phyloP scores from a whole-genome alignment of 2,329 filamentous ascomycete genomes.

The Gyromitra esculenta region DNA sequence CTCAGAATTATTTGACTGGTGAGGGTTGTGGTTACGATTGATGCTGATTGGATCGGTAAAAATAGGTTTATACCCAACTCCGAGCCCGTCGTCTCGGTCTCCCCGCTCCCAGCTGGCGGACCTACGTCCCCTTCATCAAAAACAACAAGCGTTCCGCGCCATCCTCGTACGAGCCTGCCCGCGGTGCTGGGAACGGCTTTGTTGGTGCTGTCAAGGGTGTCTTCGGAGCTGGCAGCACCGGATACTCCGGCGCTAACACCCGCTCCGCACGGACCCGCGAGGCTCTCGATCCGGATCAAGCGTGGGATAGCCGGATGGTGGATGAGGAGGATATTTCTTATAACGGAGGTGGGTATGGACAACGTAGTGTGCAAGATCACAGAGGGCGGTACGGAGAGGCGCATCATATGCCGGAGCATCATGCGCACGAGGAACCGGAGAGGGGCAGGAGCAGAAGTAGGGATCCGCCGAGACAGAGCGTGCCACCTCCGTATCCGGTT shows the following conservation, averaged over 20 bases:
- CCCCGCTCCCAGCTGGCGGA: constrained; percentile 53
- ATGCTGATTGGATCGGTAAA: constrained; percentile 46
- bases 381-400: constrained; percentile 43
- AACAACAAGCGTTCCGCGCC: constrained; percentile 49
- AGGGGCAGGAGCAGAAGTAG: constrained; percentile 52
- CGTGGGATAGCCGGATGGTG: constrained; percentile 53
- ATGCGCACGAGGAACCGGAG: constrained; percentile 44
- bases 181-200: constrained; percentile 41
- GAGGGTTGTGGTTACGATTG: neutral
- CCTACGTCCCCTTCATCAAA: constrained; percentile 54
- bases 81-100: constrained; percentile 57
- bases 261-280: constrained; percentile 48
- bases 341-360: constrained; percentile 49
- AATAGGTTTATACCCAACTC: constrained; percentile 60
- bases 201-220: constrained; percentile 50
- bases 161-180: constrained; percentile 50
- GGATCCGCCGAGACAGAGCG: constrained; percentile 43
- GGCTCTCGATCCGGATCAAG: constrained; percentile 49
- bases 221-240: constrained; percentile 45
- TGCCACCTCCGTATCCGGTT: constrained; percentile 46
- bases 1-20: neutral
- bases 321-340: constrained; percentile 49
- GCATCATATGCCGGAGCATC: constrained; percentile 42
- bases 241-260: constrained; percentile 49
- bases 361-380: constrained; percentile 31